Evolutionary conservation across 345 rosid species (phyloP).

Genomic region (Eutrema japonicum): DNA sequence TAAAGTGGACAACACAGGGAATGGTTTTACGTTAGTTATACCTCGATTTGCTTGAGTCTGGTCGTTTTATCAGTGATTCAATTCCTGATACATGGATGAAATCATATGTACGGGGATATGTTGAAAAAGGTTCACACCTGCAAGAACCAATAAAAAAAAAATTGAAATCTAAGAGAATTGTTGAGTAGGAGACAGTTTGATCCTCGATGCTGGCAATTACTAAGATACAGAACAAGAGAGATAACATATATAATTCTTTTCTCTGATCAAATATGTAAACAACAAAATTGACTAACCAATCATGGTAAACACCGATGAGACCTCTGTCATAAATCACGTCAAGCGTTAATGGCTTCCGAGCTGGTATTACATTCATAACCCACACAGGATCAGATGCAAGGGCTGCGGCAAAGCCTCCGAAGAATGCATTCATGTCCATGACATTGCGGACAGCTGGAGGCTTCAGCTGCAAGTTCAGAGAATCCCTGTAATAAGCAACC

Average conservation of each 20-base stretch:
- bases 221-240: constrained; percentile 13
- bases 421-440: constrained; percentile 96
- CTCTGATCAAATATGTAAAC: constrained; percentile 15
- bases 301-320: constrained; percentile 85
- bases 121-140: constrained; percentile 99
- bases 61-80: constrained; percentile 65
- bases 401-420: constrained; percentile 96
- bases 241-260: neutral
- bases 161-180: neutral
- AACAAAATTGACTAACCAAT: constrained; percentile 57
- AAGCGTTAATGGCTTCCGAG: constrained; percentile 75
- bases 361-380: constrained; percentile 96
- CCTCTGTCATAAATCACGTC: constrained; percentile 84
- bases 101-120: constrained; percentile 96
- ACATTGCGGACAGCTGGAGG: constrained; percentile 73
- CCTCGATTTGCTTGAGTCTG: constrained; percentile 61
- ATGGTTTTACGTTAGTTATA: constrained; percentile 27
- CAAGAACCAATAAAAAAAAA: constrained; percentile 31
- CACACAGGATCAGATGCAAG: constrained; percentile 79
- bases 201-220: constrained; percentile 1
- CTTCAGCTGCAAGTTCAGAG: constrained; percentile 61
- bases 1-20: neutral
- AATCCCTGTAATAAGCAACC: constrained; percentile 74
- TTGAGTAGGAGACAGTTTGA: neutral
- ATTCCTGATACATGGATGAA: constrained; percentile 84